phyloP scores from a whole-genome alignment of 1,284 basidiomycete species.

The Marasmius oreades region DNA sequence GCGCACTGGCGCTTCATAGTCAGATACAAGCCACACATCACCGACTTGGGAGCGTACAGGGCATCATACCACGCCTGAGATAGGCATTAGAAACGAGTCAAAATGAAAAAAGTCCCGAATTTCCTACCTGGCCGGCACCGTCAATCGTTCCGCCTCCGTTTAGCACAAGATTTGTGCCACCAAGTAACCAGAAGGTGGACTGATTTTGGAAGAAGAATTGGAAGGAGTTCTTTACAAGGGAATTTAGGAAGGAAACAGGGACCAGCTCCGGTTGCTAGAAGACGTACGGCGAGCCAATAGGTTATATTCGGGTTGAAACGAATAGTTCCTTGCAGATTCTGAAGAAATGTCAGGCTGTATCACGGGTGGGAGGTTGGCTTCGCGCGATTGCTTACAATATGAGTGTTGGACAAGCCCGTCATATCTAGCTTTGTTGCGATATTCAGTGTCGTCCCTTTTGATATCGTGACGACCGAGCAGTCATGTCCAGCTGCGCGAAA shows the following conservation, averaged over 20 bases:
- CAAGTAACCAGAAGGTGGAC: conserved; percentile 60
- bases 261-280: background rate
- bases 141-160: conserved; percentile 60
- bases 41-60: conserved; percentile 35
- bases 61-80: conserved; percentile 51
- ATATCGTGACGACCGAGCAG: conserved; percentile 43
- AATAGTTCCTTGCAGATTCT: conserved; percentile 50
- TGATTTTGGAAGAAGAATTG: conserved; percentile 54
- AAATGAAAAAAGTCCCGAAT: conserved; percentile 19
- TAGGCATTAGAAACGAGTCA: conserved; percentile 3
- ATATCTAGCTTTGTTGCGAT: conserved; percentile 50
- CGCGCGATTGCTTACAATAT: conserved; percentile 37
- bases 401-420: conserved; percentile 47
- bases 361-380: background rate
- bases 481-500: conserved; percentile 42
- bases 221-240: conserved; percentile 42
- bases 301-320: conserved; percentile 47
- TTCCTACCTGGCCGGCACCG: conserved; percentile 51
- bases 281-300: conserved; percentile 48
- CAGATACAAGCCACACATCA: background rate
- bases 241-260: background rate
- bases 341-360: conserved; percentile 1
- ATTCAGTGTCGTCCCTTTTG: conserved; percentile 44
- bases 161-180: conserved; percentile 52
- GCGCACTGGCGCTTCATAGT: conserved; percentile 23